Base-by-base conservation (phyloP, 2,329 filamentous ascomycete species). In the Aspergillus felis region DNA sequence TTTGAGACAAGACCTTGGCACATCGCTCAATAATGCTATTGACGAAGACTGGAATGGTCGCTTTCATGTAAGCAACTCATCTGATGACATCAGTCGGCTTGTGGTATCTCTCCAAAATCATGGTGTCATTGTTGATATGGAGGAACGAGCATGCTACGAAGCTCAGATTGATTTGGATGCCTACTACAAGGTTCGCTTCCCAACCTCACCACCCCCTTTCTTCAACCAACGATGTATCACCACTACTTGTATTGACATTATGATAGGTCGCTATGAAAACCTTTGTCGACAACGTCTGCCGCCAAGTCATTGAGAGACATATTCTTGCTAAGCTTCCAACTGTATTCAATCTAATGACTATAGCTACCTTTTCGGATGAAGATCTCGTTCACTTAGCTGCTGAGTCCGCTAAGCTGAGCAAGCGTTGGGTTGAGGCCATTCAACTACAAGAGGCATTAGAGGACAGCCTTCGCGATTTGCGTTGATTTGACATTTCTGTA, bases 271-370 rank as follows among this genome's bases (percentile, higher is more conserved):
- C 63, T 2, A 57, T 58, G 55, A 68, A 68, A 52, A 64, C 62
- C 0, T 69, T 68, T 53, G 65, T 69, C 14, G 66, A 69, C 47
- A 68, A 68, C 57, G 59, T 68, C 20, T 64, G 62, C 44, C 58
- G 63, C 2, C 66, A 69, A 50, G 66, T 69, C 5, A 57, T 69
- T 46, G 66, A 68, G 38, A 8, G 53, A 27, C 55, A 57, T 47
- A 42, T 57, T 17, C 44, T 57, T 6, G 22, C 20, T 3, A 35
- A 56, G 4, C 50, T 56, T 10, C 38, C 38, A 20, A 38, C 5
- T 28, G 54, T 52, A 12, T 56, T 56, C 24, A 48, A 52, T 22
- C 54, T 50, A 3, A 28, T 49, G 6, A n/a, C 20, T 24, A 50
- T 56, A 10, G 42, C 41, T 28, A 14, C 4, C 17, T 53, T 24